phyloP scores from a whole-genome alignment of 1,284 basidiomycete genomes.

The Cystobasidium slooffiae region DNA sequence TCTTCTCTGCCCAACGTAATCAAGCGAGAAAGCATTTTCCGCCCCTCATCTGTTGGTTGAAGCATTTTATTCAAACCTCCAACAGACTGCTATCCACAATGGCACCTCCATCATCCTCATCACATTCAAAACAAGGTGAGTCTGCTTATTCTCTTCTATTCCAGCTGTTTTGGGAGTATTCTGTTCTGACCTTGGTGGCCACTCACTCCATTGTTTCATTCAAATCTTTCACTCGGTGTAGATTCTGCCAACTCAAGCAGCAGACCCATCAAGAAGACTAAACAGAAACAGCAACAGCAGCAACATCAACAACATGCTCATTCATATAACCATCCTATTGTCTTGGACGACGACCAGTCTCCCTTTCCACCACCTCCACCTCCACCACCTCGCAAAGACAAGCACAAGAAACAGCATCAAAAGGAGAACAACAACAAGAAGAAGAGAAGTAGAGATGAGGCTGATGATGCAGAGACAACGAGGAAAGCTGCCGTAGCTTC shows the following conservation, averaged over 20 bases:
- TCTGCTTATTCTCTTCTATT: not conserved
- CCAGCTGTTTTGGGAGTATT: not conserved
- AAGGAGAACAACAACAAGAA: slow-evolving; percentile 42
- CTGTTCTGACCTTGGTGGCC: no score
- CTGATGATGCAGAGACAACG: not conserved
- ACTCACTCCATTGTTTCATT: not conserved
- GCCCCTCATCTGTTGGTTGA: slow-evolving; percentile 1
- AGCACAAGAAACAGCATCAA: slow-evolving; percentile 39
- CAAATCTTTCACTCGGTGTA: not conserved
- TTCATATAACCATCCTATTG: slow-evolving; percentile 8
- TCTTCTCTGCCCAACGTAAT: not conserved
- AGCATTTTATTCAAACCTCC: not conserved
- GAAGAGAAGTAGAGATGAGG: slow-evolving; percentile 31
- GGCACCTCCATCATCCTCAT: not conserved
- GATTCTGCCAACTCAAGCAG: slow-evolving; percentile 9
- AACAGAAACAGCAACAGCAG: slow-evolving; percentile 22
- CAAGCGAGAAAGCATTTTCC: slow-evolving; percentile 14
- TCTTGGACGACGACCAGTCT: slow-evolving; percentile 31
- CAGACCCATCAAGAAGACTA: slow-evolving; percentile 21
- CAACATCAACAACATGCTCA: slow-evolving; percentile 22
- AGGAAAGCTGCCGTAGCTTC: not conserved
- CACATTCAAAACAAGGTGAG: not conserved
- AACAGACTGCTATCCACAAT: not conserved
- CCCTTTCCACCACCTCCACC: slow-evolving; percentile 12
- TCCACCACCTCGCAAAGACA: slow-evolving; percentile 31